Evolutionary conservation across 2,329 filamentous ascomycete species (phyloP), one percentile per base, ranked within the genome.

Genomic region (Colletotrichum simmondsii): DNA sequence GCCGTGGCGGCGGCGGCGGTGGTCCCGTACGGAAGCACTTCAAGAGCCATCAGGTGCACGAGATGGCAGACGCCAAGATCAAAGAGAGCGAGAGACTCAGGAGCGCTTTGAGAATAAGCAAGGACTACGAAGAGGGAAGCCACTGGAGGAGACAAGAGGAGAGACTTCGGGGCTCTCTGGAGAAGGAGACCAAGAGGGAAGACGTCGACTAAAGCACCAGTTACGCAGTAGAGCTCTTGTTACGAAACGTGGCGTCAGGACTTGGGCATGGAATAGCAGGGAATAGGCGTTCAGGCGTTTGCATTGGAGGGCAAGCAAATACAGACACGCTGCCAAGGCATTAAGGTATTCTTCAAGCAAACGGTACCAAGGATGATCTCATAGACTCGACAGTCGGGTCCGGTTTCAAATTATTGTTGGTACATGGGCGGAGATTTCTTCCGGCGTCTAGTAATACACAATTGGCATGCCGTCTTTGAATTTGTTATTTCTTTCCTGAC

Each of bases 1-100:
- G 49, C 12, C 67, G 74, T n/a, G 67, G 63, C 35, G 57, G 65
- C 10, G 62, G 75, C 26, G 80, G 75, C 28, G 35, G 78, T 68
- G 83, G 80, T 28, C 82, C 79, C n/a, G 81, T 83, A 68, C 84
- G 81, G 66, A 89, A 86, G 77, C 88, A 90, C 11, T 88, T 98
- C 75, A 99, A 98, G 85, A 88, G 92, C 76, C 95, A 98, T 83
- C 95, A 98, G 84, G 95, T 98, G 24, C 97, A 99, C 85, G 97
- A 98, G 84, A 88, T 98, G 81, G 97, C 97, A 22, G 94, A 97
- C 79, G 97, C 96, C 73, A 99, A 99, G 89, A 96, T 97, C 77
- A 93, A 94, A 81, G 97, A 99, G 88, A 98, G 93, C 82, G 95
- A 98, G 84, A 90, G 94, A 77, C 85, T 99, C 81, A 87, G 96